Conservation (phyloP, 805 yeast species). For the Ogataea wickerhamii region DNA sequence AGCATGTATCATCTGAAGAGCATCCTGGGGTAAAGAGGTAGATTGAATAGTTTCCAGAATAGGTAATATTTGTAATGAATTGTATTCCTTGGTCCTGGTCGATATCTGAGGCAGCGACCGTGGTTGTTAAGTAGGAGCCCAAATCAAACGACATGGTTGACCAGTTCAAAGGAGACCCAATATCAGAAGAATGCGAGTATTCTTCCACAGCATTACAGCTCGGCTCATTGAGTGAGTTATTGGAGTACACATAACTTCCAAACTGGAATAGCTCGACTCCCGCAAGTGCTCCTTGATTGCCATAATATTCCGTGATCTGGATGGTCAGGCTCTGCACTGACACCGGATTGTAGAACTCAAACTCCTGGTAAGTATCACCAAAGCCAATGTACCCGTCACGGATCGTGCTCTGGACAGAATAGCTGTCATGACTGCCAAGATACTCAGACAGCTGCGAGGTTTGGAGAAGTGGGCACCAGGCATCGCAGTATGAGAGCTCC, state of each 20-base stretch:
- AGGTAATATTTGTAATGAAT: conserved; percentile 64
- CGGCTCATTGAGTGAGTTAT: conserved; percentile 66
- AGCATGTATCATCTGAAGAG: conserved; percentile 60
- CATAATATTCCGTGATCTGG: conserved; percentile 64
- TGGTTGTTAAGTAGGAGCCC: conserved; percentile 24
- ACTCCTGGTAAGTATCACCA: conserved; percentile 66
- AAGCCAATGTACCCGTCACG: conserved; percentile 31
- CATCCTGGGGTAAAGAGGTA: conserved; percentile 88
- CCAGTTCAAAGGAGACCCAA: conserved; percentile 26
- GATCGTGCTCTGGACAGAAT: conserved; percentile 13
- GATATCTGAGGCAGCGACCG: conserved; percentile 26
- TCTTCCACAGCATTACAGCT: conserved; percentile 39
- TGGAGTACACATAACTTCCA: conserved; percentile 64
- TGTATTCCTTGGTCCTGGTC: conserved; percentile 39
- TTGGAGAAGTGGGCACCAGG: conserved; percentile 75
- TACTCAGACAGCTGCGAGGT: conserved; percentile 30
- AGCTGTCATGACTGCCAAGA: conserved; percentile 7
- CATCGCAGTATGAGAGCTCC: conserved; percentile 65
- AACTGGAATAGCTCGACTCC: conserved; percentile 72
- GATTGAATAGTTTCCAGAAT: conserved; percentile 72
- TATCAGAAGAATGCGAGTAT: conserved; percentile 9
- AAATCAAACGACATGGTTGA: conserved; percentile 7
- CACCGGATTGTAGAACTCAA: conserved; percentile 69
- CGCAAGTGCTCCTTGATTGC: conserved; percentile 60
- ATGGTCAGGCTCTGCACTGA: conserved; percentile 59